Base-by-base conservation (phyloP, 495 filamentous ascomycete species). In the Bathelium albidoporum region DNA sequence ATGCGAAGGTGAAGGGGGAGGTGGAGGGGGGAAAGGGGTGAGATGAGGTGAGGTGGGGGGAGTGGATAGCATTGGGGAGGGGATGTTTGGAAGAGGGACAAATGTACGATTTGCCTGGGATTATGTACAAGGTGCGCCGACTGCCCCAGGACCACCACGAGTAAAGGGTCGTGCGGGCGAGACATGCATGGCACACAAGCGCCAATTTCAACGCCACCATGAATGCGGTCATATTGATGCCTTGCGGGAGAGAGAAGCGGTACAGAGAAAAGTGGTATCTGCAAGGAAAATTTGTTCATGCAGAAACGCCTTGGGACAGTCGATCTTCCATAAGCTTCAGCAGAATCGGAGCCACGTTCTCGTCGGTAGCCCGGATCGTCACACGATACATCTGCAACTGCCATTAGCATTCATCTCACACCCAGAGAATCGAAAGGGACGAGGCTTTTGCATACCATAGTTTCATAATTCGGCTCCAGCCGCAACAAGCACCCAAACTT, bases 401-500 rank as follows among this genome's bases (percentile, higher is more conserved):
- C 41, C 16, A 18, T 28, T 18, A 24, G n/a, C 59, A 53, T 44
- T 44, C 58, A 29, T 39, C 11, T 28, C 20, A 24, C n/a, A 31
- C n/a, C 58, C 34, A 39, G 34, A 60, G 32, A 20, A 62, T 53
- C 16, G 39, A 2, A 1, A 60, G 16, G 24, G 5, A 4, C 44
- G 41, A 22, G 52, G 11, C 22, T 10, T 36, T 26, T 12, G n/a
- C 32, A 64, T 28, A 69, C 93, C 84, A 87, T 89, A 60, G 87
- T 91, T 65, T 84, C 83, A 75, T 90, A 91, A 74, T 97, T 99
- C 64, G 95, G 95, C 81, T 99, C 95, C 75, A 97, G 73, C 69
- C 95, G 81, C 76, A 99, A 76, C 71, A 99, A 74, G 75, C 94
- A 97, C 44, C 95, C 95, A 74, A 89, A 90, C 80, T 97, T 99